Conservation (phyloP, 2,329 filamentous ascomycete genomes). For the Dendryphion nanum region DNA sequence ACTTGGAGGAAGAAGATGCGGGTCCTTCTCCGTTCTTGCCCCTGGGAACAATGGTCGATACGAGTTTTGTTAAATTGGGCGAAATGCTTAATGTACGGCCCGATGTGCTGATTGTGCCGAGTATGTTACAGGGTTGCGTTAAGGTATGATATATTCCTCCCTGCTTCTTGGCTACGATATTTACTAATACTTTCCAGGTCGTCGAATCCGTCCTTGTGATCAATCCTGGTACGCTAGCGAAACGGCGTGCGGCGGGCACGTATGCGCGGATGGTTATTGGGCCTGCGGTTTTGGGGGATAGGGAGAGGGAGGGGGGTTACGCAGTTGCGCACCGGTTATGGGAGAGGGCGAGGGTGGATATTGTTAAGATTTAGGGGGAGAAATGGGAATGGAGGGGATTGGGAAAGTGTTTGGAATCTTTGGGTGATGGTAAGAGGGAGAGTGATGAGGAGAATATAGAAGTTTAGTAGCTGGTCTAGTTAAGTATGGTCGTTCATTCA, state of each 20-base stretch:
- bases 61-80: slow-evolving; percentile 80
- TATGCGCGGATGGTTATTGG: slow-evolving; percentile 78
- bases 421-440: neutral
- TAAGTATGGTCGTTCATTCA: neutral
- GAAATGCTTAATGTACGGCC: slow-evolving; percentile 87
- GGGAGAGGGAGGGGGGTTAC: slow-evolving; percentile 57
- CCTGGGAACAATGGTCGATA: slow-evolving; percentile 74
- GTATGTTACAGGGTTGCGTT: slow-evolving; percentile 79
- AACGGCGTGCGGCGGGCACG: slow-evolving; percentile 79
- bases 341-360: slow-evolving; percentile 81
- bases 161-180: neutral
- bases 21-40: slow-evolving; percentile 32
- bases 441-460: neutral
- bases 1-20: slow-evolving; percentile 59
- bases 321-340: slow-evolving; percentile 71
- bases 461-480: neutral
- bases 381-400: neutral
- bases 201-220: slow-evolving; percentile 86
- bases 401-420: slow-evolving; percentile 1
- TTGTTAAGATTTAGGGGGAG: slow-evolving; percentile 63
- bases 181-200: slow-evolving; percentile 57
- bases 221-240: slow-evolving; percentile 86
- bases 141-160: slow-evolving; percentile 59
- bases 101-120: slow-evolving; percentile 81
- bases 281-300: slow-evolving; percentile 59